Evolutionary conservation across 306 rosid species (phyloP), one percentile per base, ranked within the genome.

Genomic region (Quercus dentata): DNA sequence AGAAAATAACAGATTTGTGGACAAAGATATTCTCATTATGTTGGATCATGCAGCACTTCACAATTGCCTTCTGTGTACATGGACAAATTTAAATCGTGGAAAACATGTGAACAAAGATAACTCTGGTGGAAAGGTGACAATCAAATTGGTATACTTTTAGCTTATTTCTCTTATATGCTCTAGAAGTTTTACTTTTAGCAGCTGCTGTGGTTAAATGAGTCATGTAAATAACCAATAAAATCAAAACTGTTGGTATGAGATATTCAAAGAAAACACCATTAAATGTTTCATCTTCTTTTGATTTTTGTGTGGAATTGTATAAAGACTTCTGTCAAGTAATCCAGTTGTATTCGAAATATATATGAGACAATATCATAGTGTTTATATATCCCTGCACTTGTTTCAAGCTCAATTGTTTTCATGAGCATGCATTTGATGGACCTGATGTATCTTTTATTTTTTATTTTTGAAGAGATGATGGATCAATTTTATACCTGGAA

Each of bases 11-110:
- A 78, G 63, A 79, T 30, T 75, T 81, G 95, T 89, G 56, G 0
- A 64, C 80, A 59, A 59, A 59, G 31, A 19, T 67, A 4, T 35
- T 35, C 18, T 30, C 27, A 0, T 19, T 33, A 33, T 67, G 64
- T 78, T 79, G 76, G 81, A 77, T 78, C 38, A 69, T 85, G 81
- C 89, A 81, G 86, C 28, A 70, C 77, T 62, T 74, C 55, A 71
- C 49, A 52, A 70, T 69, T 76, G 57, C 74, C 74, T 46, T 79
- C 80, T 55, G 19, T 25, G 15, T 71, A 71, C 51, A 75, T 58
- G 61, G 80, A 78, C 73, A 28, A 49, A 79, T 49, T 72, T 69
- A 27, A 73, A 11, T 80, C 49, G 65, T 73, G 74, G 71, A 70
- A 77, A 82, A 63, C 30, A 64, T 74, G 27, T 57, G 62, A 69